phyloP scores from a whole-genome alignment of 2,329 filamentous ascomycete genomes.

The Xylaria polymorpha region DNA sequence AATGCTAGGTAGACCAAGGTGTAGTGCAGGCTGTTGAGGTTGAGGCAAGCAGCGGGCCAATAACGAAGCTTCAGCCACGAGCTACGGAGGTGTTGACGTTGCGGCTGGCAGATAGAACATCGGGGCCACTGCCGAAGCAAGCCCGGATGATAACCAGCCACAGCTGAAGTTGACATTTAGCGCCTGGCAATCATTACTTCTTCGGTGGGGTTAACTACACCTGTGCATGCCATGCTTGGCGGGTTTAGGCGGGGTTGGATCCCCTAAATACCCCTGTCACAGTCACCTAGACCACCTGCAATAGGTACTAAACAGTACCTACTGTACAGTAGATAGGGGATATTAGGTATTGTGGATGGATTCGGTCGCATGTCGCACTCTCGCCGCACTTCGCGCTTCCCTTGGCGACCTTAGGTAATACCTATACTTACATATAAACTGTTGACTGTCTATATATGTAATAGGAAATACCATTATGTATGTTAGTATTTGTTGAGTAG shows the following conservation, averaged over 20 bases:
- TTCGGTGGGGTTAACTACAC: neutral
- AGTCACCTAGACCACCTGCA: neutral
- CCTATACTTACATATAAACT: no score
- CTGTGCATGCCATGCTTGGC: neutral
- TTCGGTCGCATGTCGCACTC: no score
- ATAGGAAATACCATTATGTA: no score
- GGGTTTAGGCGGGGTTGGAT: slow-evolving; percentile 14
- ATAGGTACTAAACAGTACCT: no score
- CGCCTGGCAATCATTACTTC: slow-evolving; percentile 15
- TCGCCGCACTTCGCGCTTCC: no score
- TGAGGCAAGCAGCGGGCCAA: slow-evolving; percentile 26
- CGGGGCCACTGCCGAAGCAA: slow-evolving; percentile 20
- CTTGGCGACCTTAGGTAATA: no score
- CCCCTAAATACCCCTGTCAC: neutral
- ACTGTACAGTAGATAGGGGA: no score
- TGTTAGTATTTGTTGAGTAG: no score
- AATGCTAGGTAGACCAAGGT: slow-evolving; percentile 25
- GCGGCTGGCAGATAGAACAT: slow-evolving; percentile 1
- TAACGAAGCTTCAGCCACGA: slow-evolving; percentile 37
- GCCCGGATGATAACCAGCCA: slow-evolving; percentile 31
- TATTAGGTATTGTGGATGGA: no score
- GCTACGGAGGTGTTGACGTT: slow-evolving; percentile 26
- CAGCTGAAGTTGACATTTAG: slow-evolving; percentile 15
- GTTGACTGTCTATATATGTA: no score
- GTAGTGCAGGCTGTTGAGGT: slow-evolving; percentile 17